These are phyloP conservation scores for Cicer judaicum DNA, from an alignment of 306 rosid species.

Conservation along the genomic window DNA sequence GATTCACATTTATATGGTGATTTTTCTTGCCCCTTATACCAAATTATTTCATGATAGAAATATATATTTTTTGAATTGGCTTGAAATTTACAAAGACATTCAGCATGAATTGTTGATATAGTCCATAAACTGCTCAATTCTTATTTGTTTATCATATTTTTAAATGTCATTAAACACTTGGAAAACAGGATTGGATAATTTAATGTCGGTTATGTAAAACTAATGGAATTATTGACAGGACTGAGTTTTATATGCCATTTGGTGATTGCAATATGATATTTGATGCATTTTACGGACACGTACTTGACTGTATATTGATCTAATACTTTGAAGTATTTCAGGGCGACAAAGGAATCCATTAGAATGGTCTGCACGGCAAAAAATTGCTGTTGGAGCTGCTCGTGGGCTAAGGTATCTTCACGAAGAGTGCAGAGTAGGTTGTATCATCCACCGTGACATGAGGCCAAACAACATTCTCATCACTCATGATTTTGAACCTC, in stretches of 20 bases:
- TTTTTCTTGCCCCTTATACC: slow-evolving; percentile 34
- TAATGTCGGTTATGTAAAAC: background rate
- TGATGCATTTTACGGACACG: background rate
- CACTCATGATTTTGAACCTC: slow-evolving; percentile 98
- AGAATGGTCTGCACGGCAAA: slow-evolving; percentile 94
- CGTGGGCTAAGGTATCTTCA: slow-evolving; percentile 96
- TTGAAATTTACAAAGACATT: slow-evolving; percentile 21
- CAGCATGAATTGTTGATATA: background rate
- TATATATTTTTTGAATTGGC: slow-evolving; percentile 28
- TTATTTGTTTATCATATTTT: slow-evolving; percentile 19
- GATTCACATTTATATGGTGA: slow-evolving; percentile 97
- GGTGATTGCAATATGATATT: slow-evolving; percentile 18
- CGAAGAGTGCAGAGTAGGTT: slow-evolving; percentile 98
- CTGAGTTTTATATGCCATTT: background rate
- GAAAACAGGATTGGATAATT: background rate
- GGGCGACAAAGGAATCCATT: slow-evolving; percentile 73
- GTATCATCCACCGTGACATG: slow-evolving; percentile 99
- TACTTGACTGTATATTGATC: slow-evolving; percentile 42
- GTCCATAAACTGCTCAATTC: slow-evolving; percentile 1
- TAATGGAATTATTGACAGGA: background rate
- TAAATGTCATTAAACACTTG: slow-evolving; percentile 3
- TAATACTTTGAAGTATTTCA: slow-evolving; percentile 48
- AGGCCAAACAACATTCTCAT: slow-evolving; percentile 98
- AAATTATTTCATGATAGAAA: slow-evolving; percentile 35
- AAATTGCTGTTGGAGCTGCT: slow-evolving; percentile 96